Base-by-base conservation (phyloP, 345 rosid species). In the Rhizophora apiculata region DNA sequence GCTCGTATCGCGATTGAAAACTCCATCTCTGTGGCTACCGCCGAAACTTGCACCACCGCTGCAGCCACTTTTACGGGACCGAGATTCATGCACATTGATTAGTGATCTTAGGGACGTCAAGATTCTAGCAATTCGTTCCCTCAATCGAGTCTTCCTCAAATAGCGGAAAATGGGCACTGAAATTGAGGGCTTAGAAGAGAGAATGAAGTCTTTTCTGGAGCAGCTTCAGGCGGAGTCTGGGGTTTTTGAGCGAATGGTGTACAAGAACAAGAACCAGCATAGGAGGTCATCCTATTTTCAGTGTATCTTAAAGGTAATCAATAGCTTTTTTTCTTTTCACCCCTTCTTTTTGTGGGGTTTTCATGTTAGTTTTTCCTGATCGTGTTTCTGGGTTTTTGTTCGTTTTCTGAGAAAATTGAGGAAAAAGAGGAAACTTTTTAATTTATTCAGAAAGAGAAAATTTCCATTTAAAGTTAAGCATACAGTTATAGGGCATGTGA, bases 181-280 rank as follows among this genome's bases (percentile, higher is more conserved):
- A 67, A 71, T 70, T 64, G 89, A 79, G n/a, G 55, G 20, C 29
- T 26, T 80, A 30, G 89, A 89, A 67, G 90, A 85, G 80, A 90
- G 82, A 74, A 74, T 87, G 74, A 86, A 78, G 69, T 82, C 86
- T 64, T 77, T 81, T 21, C 63, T 79, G 75, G 61, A 62, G 36
- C 89, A 84, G 77, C 88, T 92, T 48, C 85, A 82, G 49, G 60
- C 64, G 46, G 98, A 91, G 71, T 61, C 72, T 46, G 89, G 81
- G 6, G 78, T 91, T 51, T 87, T 90, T 56, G 96, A 88, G 75
- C 88, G 96, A 74, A 81, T 92, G 51, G 84, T 90, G 65, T 87
- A 95, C 82, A 92, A 92, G 79, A 92, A 90, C 82, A 95, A 94
- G 90, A 91, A 88, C 49, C 98, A 94, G 81, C 99, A 94, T 58